phyloP scores from a whole-genome alignment of 2,329 filamentous ascomycete genomes.

The Scytalidium sp. region DNA sequence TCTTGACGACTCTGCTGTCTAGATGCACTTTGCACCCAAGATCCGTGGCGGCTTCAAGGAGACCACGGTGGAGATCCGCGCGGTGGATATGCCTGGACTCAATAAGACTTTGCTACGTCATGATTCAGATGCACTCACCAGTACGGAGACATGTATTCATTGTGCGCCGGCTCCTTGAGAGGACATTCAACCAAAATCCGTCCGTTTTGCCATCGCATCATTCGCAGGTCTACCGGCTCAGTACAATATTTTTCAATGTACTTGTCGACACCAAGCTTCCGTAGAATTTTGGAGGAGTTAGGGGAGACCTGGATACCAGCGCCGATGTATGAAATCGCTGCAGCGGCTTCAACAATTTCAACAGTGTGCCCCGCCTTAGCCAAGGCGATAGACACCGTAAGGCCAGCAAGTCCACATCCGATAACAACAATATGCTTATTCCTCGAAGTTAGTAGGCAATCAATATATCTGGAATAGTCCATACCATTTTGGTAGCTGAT shows the following conservation, averaged over 20 bases:
- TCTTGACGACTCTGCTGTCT: constrained; percentile 30
- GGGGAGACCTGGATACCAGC: constrained; percentile 17
- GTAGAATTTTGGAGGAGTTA: constrained; percentile 13
- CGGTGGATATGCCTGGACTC: constrained; percentile 18
- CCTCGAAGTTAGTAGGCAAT: not conserved
- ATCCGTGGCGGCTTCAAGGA: constrained; percentile 24
- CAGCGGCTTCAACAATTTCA: constrained; percentile 20
- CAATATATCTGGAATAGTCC: not conserved
- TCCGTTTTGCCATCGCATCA: constrained; percentile 16
- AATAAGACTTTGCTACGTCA: not conserved
- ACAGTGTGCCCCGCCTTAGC: constrained; percentile 15
- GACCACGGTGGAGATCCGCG: constrained; percentile 19
- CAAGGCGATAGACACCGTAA: constrained; percentile 14
- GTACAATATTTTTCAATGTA: constrained; percentile 15
- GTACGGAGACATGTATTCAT: constrained; percentile 12
- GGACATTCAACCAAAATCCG: constrained; percentile 13
- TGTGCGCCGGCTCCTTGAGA: constrained; percentile 12
- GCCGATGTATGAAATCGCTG: constrained; percentile 14
- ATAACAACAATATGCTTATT: constrained; percentile 15
- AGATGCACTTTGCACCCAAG: constrained; percentile 35
- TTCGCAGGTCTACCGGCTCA: constrained; percentile 12
- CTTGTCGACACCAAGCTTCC: constrained; percentile 10
- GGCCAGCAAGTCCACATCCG: constrained; percentile 14
- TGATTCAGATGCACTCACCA: constrained; percentile 6
- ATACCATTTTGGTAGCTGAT: not conserved